Base-by-base conservation (phyloP, 192 early-diverging fungal species). In the Backusella morwellensis region DNA sequence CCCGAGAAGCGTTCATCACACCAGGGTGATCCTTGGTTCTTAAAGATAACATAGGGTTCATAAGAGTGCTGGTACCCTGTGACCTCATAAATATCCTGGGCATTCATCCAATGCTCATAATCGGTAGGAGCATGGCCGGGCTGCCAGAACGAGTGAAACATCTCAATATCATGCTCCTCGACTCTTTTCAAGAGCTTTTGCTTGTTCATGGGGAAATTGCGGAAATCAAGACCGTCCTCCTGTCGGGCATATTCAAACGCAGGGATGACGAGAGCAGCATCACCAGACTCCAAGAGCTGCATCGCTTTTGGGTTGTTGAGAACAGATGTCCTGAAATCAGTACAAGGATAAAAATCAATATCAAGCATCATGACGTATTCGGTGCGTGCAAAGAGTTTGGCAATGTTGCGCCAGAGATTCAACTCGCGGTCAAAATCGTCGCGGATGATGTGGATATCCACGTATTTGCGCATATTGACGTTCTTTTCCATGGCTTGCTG, bases 1-100 rank as follows among this genome's bases (percentile, higher is more conserved):
- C 89, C 88, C 77, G 90, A 78, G 72, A 90, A 90, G 63, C 89
- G 81, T 74, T 90, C 88, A 54, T 90, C 88, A 56, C 88, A 89
- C 86, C 87, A 88, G 1, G 87, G 82, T 1, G 80, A 79, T 0
- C 77, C 83, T 34, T 90, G 71, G 29, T 84, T 83, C n/a, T 79
- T 82, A 40, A 84, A 74, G 40, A 90, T 82, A n/a, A 85, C 81
- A 80, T 90, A 90, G 14, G 89, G 89, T 72, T 90, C 89, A 59
- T 89, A 90, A 34, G 84, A 83, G 68, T 74, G 76, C 54, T 89
- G 84, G 72, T 90, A 89, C 0, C 54, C 23, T 1, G 77, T 86
- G 47, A 90, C 87, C 56, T 77, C 42, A 68, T 90, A 90, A 1
- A 88, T 78, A 35, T 87, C 79, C 34, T 69, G 34, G 2, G 88